Conservation (phyloP, 208 protist species). For the Strigomonas culicis region DNA sequence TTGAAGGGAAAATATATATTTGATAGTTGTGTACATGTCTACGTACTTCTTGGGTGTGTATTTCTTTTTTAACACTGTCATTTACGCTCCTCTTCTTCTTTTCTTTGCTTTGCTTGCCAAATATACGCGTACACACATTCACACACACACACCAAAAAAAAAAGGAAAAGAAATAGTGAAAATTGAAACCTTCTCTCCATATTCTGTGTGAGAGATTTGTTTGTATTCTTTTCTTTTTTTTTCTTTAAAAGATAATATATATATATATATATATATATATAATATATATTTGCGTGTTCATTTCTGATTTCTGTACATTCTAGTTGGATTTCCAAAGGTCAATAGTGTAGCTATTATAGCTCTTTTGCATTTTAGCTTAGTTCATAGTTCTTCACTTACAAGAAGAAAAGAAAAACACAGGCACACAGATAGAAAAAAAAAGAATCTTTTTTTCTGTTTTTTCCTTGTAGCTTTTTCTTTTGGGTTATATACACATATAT, state of each 20-base stretch:
- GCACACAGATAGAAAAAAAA: slow-evolving; percentile 1
- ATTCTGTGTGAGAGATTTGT: neutral
- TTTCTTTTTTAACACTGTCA: neutral
- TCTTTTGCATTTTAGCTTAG: neutral
- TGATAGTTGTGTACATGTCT: neutral
- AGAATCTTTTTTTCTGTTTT: neutral
- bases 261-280: neutral
- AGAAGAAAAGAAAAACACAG: no score
- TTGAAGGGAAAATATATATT: neutral
- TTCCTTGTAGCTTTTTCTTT: slow-evolving; percentile 1
- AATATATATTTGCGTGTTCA: neutral
- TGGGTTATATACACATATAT: slow-evolving; percentile 9
- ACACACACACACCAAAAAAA: no score
- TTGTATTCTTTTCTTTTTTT: slow-evolving; percentile 7
- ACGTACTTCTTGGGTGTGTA: neutral
- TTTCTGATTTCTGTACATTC: no score
- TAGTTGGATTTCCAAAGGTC: no score
- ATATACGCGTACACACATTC: neutral
- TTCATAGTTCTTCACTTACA: neutral
- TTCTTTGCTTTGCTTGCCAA: neutral
- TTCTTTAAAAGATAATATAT: neutral
- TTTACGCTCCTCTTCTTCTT: slow-evolving; percentile 7
- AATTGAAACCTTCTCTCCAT: neutral
- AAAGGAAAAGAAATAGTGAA: neutral
- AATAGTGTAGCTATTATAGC: no score